These are phyloP conservation scores for Albizia julibrissin DNA, from an alignment of 306 rosid species.

Conservation along the genomic window DNA sequence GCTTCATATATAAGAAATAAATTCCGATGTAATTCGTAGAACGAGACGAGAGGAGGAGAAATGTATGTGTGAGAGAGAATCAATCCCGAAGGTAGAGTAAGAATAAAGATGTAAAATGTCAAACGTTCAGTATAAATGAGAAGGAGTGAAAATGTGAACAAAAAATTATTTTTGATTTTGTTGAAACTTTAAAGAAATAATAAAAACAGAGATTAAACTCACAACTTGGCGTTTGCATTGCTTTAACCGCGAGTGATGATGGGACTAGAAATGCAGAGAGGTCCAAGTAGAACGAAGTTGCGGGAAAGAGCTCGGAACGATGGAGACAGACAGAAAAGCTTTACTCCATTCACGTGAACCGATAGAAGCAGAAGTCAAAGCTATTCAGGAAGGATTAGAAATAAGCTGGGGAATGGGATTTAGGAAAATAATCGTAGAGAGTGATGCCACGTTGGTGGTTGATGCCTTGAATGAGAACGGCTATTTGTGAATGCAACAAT, in stretches of 20 bases:
- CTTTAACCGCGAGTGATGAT: neutral
- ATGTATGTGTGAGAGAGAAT: neutral
- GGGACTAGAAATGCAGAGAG: neutral
- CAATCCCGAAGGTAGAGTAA: neutral
- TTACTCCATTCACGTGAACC: too few relatives aligned
- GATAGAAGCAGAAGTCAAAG: too few relatives aligned
- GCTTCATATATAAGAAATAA: slow-evolving; percentile 20
- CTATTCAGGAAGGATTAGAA: too few relatives aligned
- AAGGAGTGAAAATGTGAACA: neutral
- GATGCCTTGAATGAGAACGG: too few relatives aligned
- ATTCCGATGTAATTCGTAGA: neutral
- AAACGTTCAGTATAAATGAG: neutral
- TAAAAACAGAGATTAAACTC: neutral
- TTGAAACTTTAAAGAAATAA: neutral
- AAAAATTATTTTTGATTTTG: neutral
- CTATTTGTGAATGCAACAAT: too few relatives aligned
- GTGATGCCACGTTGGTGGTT: too few relatives aligned
- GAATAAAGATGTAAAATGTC: neutral
- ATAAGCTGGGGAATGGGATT: too few relatives aligned
- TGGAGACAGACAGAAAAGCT: neutral
- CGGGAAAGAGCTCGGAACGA: neutral
- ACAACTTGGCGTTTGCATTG: neutral
- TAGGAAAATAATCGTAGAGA: too few relatives aligned
- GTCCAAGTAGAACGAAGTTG: neutral
- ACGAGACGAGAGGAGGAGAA: neutral